These are phyloP conservation scores for Brassica rapa DNA, from an alignment of 345 rosid genomes.

Conservation along the genomic window DNA sequence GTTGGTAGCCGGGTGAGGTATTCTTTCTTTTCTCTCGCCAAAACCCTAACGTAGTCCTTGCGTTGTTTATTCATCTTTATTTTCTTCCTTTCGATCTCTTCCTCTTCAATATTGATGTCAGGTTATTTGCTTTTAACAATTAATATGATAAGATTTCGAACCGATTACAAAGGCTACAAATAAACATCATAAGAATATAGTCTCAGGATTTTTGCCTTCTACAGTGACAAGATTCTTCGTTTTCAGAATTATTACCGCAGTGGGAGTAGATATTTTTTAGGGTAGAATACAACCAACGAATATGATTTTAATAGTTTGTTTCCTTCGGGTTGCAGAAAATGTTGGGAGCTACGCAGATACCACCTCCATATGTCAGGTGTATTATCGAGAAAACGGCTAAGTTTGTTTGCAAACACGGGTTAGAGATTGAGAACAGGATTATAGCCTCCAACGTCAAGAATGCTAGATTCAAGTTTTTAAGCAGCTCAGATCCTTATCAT, in stretches of 20 bases:
- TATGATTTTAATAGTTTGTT: not conserved
- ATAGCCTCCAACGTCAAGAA: not conserved
- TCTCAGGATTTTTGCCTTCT: not conserved
- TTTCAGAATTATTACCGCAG: not conserved
- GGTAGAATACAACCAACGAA: no score
- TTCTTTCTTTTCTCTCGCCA: not conserved
- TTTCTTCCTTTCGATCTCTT: not conserved
- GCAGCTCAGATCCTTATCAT: not conserved
- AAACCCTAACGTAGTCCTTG: not conserved
- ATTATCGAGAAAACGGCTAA: not conserved
- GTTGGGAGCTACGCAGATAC: not conserved
- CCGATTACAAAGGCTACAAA: not conserved
- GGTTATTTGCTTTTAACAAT: not conserved
- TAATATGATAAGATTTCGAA: not conserved
- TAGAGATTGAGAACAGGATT: not conserved
- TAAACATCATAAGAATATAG: not conserved
- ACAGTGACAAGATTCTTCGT: not conserved
- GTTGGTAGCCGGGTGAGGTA: not conserved
- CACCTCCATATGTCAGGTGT: not conserved
- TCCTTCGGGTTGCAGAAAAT: not conserved
- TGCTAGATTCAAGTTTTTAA: not conserved
- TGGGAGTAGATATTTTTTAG: not conserved
- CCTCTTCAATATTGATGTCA: not conserved
- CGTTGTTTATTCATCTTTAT: no score
- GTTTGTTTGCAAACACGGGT: not conserved